Percentiles rank a stretch among this genome's conserved stretches.
Conservation (phyloP, 257 asterid genomes). For the Handroanthus guayacan region DNA sequence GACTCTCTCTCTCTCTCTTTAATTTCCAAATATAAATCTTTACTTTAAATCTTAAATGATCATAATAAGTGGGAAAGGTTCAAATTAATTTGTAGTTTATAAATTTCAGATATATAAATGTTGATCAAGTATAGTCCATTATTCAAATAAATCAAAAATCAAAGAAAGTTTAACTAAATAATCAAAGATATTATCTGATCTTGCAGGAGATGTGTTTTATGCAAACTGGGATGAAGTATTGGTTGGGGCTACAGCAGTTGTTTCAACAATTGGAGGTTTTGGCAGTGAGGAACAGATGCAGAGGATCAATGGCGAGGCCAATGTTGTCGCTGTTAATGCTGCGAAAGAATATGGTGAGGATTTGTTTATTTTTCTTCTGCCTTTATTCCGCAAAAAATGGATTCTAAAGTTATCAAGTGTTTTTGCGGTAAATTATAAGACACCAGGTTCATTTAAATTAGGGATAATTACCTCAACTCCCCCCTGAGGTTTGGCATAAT, state of each 20-base stretch:
- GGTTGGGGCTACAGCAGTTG: slow-evolving; percentile 86
- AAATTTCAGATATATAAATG: neutral
- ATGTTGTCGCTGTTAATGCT: slow-evolving; percentile 88
- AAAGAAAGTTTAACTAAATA: slow-evolving; percentile 5
- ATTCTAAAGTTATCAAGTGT: slow-evolving; percentile 15
- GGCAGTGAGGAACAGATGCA: slow-evolving; percentile 96
- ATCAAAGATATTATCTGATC: slow-evolving; percentile 28
- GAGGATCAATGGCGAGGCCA: slow-evolving; percentile 98
- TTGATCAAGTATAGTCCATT: neutral
- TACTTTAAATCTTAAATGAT: neutral
- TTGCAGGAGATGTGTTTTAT: slow-evolving; percentile 92
- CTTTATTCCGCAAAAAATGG: slow-evolving; percentile 4
- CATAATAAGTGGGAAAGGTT: neutral
- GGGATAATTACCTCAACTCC: too few species aligned
- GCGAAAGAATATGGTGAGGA: slow-evolving; percentile 89
- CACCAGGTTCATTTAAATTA: neutral
- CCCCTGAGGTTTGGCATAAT: too few species aligned
- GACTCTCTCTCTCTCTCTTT: neutral
- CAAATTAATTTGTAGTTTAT: neutral
- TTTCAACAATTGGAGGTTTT: slow-evolving; percentile 96
- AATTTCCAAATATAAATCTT: neutral
- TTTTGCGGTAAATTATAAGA: neutral
- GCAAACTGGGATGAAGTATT: slow-evolving; percentile 95
- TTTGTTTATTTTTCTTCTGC: slow-evolving; percentile 18
- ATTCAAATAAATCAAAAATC: too few species aligned